Base-by-base conservation (phyloP, 345 rosid species). In the Euphorbia peplus region DNA sequence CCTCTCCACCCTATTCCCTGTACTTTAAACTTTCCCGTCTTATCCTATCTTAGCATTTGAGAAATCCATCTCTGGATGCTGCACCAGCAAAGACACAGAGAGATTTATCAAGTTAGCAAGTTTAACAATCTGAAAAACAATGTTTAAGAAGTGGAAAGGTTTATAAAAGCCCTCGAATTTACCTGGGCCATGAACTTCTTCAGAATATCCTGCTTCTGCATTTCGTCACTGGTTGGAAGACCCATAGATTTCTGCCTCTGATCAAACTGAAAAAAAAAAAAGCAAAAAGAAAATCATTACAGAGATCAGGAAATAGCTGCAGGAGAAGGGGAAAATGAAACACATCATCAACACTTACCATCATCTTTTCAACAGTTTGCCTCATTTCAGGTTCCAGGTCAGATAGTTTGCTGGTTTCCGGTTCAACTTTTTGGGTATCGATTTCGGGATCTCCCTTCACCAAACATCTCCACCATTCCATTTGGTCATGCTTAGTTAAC, bases 31-130 rank as follows among this genome's bases (percentile, higher is more conserved):
- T 51, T 1, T 57, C 25, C 44, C 52, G 8, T 28, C 26, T 54
- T 73, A 90, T 55, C 84, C 69, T 13, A 91, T 73, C 89, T 95
- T 91, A 51, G 97, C 93, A 75, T 75, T 80, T 30, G 97, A 81
- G 80, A 91, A 95, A 76, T 95, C 99, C 99, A 95, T 88, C 87
- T 95, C 96, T 1, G 99, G 99, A 72, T 91, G 97, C 97, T 91
- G 96, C 82, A 67, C 11, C 4, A 68, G 47, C 42, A 70, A 3
- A 0, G 35, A 46, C 29, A 0, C 51, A 37, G 18, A n/a, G 10
- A 54, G 66, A 13, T 22, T 24, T 39, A 57, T 39, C 52, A 7
- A n/a, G 35, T 71, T 28, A 54, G 28, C 28, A 19, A 25, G 10
- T 37, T 30, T 14, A 53, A 21, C 15, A 21, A 21, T 12, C 0